A percentile compares a stretch with the other conserved stretches of the same genome.
Evolutionary conservation across 2,329 filamentous ascomycete genomes (phyloP).

Genomic region (Chrysosporium keratinophilum): DNA sequence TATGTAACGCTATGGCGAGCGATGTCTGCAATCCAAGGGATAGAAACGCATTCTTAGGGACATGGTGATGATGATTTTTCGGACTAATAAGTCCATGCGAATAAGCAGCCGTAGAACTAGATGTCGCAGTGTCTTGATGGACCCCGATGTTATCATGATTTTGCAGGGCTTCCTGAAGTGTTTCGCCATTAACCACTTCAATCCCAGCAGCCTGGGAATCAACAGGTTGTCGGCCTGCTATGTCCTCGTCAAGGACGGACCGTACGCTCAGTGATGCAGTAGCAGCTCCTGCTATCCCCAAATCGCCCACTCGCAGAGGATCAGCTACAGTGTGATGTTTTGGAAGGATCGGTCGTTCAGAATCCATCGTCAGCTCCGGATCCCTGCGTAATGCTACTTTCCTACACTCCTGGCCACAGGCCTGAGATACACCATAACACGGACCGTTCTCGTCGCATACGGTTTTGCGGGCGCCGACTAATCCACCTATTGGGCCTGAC

Average conservation of each 20-base stretch:
- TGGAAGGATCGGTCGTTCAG: not conserved
- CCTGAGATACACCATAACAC: conserved; percentile 52
- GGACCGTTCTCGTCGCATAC: conserved; percentile 48
- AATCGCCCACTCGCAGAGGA: not conserved
- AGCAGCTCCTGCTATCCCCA: not conserved
- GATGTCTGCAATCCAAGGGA: conserved; percentile 93
- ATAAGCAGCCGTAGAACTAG: conserved; percentile 6
- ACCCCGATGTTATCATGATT: not conserved
- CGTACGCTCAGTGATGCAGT: not conserved
- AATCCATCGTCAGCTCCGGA: not conserved
- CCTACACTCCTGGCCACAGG: conserved; percentile 52
- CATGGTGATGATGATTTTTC: conserved; percentile 74
- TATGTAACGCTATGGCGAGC: conserved; percentile 89
- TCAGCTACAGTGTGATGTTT: not conserved
- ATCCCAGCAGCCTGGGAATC: not conserved
- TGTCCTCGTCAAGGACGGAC: not conserved
- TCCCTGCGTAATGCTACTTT: conserved; percentile 32
- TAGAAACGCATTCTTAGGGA: conserved; percentile 85
- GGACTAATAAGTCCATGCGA: not conserved
- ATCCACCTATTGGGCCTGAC: conserved; percentile 11
- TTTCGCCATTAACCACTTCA: not conserved
- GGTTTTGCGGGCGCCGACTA: conserved; percentile 14
- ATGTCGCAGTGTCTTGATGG: not conserved
- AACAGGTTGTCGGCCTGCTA: not conserved
- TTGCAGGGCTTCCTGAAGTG: not conserved